phyloP scores from a whole-genome alignment of 495 filamentous ascomycete species.

The Lepidopterella palustris region DNA sequence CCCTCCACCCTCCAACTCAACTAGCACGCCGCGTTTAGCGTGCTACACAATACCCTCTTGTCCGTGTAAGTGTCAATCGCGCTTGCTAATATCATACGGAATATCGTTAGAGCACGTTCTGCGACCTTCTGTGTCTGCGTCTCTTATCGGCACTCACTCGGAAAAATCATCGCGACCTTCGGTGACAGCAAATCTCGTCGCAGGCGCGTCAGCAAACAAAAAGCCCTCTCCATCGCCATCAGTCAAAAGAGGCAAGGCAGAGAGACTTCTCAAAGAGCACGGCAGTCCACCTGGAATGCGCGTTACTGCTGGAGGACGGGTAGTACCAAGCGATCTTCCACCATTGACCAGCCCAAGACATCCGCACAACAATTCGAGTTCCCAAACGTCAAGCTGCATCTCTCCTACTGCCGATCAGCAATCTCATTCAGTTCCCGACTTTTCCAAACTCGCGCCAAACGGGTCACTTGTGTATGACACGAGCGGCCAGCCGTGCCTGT shows the following conservation, averaged over 20 bases:
- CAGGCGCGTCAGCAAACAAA: constrained; percentile 10
- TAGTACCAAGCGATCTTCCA: constrained; percentile 48
- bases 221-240: constrained; percentile 38
- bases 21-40: not conserved
- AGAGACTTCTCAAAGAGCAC: constrained; percentile 50
- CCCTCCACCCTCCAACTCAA: not conserved
- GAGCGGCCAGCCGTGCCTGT: constrained; percentile 23
- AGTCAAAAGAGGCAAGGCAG: constrained; percentile 36
- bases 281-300: constrained; percentile 54
- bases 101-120: constrained; percentile 27
- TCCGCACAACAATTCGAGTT: constrained; percentile 16
- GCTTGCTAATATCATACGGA: not conserved
- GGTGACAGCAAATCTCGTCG: not conserved
- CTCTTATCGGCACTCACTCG: not conserved
- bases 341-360: constrained; percentile 30
- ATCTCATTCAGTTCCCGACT: not conserved
- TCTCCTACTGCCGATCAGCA: not conserved
- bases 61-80: not conserved
- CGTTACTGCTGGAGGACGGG: constrained; percentile 59
- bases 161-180: not conserved
- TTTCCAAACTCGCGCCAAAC: constrained; percentile 12
- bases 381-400: constrained; percentile 17
- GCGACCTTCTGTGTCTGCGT: constrained; percentile 25
- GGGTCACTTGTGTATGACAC: constrained; percentile 28
- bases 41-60: not conserved